Conservation (phyloP, 345 rosid species). For the Salix arbutifolia region DNA sequence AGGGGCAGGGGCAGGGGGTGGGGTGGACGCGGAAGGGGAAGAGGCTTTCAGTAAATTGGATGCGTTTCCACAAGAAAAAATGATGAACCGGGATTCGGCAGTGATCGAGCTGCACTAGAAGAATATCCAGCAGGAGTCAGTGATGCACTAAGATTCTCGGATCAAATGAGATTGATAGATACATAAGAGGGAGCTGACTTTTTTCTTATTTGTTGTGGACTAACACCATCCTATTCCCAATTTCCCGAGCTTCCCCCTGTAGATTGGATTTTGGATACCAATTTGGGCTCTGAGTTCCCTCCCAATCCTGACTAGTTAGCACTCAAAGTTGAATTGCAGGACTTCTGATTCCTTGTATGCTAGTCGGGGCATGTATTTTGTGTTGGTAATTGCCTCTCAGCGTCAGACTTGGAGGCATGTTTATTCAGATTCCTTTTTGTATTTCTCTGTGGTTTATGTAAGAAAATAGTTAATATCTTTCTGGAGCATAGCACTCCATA, state of each 20-base stretch:
- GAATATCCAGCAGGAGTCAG: background rate
- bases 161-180: background rate
- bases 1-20: constrained; percentile 25
- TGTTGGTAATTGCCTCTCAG: background rate
- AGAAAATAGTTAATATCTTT: too few relatives aligned
- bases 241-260: constrained; percentile 1
- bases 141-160: background rate
- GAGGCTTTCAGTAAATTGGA: constrained; percentile 19
- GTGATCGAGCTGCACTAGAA: background rate
- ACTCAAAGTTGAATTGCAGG: background rate
- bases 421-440: background rate
- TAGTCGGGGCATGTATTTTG: background rate
- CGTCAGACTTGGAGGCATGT: background rate
- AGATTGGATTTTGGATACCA: constrained; percentile 7
- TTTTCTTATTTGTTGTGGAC: constrained; percentile 4
- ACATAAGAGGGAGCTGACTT: constrained; percentile 6
- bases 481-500: too few relatives aligned
- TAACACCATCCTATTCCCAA: background rate
- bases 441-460: background rate
- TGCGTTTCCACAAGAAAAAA: background rate
- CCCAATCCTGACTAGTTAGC: background rate
- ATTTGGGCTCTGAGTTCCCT: background rate
- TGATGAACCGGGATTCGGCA: background rate
- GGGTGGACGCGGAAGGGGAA: constrained; percentile 41
- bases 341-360: background rate